A percentile compares a stretch with the other conserved stretches of the same genome.
These are phyloP conservation scores for Lizonia empirigonia DNA, from an alignment of 2,329 filamentous ascomycete genomes.

Conservation along the genomic window DNA sequence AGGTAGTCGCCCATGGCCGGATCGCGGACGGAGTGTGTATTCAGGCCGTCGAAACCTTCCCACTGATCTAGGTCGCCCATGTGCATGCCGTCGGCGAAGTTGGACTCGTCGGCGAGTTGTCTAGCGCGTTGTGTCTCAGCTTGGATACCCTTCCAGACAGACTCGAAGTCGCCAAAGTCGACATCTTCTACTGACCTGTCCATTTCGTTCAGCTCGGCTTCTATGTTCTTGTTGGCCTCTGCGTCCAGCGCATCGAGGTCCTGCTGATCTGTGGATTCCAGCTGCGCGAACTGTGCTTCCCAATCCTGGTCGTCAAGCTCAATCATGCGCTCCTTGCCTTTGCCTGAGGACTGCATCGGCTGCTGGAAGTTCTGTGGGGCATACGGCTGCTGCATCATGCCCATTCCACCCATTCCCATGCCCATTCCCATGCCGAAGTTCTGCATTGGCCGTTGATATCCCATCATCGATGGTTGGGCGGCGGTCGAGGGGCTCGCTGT, in stretches of 20 bases:
- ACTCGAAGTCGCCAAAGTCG: conserved; percentile 91
- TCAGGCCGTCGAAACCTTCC: conserved; percentile 73
- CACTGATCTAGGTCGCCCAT: conserved; percentile 80
- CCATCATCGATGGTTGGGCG: conserved; percentile 51
- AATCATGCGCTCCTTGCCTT: conserved; percentile 81
- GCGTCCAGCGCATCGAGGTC: conserved; percentile 59
- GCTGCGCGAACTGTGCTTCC: conserved; percentile 94
- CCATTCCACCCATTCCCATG: conserved; percentile 61
- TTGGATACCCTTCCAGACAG: conserved; percentile 82
- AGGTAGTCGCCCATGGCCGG: conserved; percentile 86
- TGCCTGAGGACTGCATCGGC: conserved; percentile 61
- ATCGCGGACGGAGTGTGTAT: conserved; percentile 71
- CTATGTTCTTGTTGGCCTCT: conserved; percentile 75
- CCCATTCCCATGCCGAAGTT: conserved; percentile 34
- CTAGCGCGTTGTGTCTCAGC: conserved; percentile 73
- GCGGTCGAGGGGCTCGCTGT: conserved; percentile 63
- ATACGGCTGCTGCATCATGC: conserved; percentile 51
- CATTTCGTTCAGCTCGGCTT: conserved; percentile 85
- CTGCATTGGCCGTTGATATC: conserved; percentile 61
- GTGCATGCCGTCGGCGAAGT: conserved; percentile 63
- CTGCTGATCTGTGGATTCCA: conserved; percentile 69
- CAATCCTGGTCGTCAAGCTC: conserved; percentile 92
- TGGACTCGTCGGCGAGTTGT: conserved; percentile 70
- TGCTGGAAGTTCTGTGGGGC: conserved; percentile 54
- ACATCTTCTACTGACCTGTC: conserved; percentile 79